Evolutionary conservation across 176 grass and related monocot species (phyloP).

Genomic region (Cocos nucifera): DNA sequence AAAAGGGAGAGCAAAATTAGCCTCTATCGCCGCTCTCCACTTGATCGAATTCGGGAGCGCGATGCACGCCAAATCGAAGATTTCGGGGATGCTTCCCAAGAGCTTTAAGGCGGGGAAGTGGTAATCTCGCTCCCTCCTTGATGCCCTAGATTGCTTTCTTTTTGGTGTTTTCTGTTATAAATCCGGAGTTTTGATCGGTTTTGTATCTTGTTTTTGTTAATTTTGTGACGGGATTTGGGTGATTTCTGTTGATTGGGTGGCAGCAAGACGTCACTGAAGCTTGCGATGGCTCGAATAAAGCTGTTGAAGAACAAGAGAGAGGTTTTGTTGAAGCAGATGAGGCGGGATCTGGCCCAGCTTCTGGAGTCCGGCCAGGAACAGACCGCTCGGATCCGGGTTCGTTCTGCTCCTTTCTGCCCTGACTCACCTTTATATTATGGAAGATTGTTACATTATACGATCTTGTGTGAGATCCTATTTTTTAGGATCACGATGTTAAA

Average conservation of each 20-base stretch:
- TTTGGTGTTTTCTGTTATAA: background rate
- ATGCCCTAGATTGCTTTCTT: background rate
- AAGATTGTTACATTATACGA: no score
- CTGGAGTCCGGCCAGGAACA: constrained; percentile 71
- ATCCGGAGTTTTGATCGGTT: background rate
- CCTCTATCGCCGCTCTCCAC: no score
- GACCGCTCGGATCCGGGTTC: constrained; percentile 80
- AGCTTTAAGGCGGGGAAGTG: constrained; percentile 94
- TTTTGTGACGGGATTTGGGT: background rate
- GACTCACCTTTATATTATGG: background rate
- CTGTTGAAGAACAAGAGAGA: constrained; percentile 78
- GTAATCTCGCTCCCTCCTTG: constrained; percentile 23
- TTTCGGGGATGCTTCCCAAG: constrained; percentile 74
- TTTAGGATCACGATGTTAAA: no score
- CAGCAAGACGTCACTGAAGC: constrained; percentile 85
- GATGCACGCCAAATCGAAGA: constrained; percentile 44
- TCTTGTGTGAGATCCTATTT: no score
- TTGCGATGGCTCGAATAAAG: constrained; percentile 83
- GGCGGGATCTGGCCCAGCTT: constrained; percentile 67
- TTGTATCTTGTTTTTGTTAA: background rate
- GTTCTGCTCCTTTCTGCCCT: background rate
- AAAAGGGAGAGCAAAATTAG: no score
- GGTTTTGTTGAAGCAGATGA: constrained; percentile 51
- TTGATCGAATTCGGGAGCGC: background rate
- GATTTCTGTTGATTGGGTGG: background rate